These are phyloP conservation scores for Amylocystis lapponica DNA, from an alignment of 768 basidiomycete species.

Conservation along the genomic window DNA sequence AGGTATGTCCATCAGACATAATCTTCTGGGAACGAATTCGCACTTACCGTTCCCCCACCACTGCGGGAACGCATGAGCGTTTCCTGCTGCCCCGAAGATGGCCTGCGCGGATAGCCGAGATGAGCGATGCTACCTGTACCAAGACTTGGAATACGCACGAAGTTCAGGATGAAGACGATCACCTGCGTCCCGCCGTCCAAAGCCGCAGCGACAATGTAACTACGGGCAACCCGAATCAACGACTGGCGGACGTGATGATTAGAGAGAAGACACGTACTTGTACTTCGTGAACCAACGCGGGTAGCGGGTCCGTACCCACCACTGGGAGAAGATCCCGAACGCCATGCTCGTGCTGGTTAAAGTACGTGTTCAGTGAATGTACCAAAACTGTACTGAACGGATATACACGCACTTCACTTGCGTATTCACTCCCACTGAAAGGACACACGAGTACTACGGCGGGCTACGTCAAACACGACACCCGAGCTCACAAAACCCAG, in stretches of 20 bases:
- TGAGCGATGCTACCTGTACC: slow-evolving; percentile 4
- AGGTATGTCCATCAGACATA: neutral
- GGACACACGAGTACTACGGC: slow-evolving; percentile 32
- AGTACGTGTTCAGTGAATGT: neutral
- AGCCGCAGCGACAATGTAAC: slow-evolving; percentile 36
- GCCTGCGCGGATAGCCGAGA: slow-evolving; percentile 21
- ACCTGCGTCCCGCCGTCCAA: slow-evolving; percentile 35
- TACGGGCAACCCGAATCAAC: slow-evolving; percentile 4
- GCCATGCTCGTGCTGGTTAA: slow-evolving; percentile 30
- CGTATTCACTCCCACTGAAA: slow-evolving; percentile 53
- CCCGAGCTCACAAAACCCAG: too few species aligned
- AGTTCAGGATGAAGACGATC: slow-evolving; percentile 31
- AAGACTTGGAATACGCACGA: slow-evolving; percentile 21
- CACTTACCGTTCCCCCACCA: slow-evolving; percentile 23
- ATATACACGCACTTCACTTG: slow-evolving; percentile 30
- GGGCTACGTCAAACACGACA: too few species aligned
- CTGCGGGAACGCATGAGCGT: slow-evolving; percentile 19
- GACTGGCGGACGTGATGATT: neutral
- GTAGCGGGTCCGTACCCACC: slow-evolving; percentile 33
- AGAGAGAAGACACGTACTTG: neutral
- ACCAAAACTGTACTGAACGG: neutral
- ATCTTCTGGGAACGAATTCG: too few species aligned
- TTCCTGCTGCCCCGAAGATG: slow-evolving; percentile 23
- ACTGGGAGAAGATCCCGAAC: slow-evolving; percentile 42
- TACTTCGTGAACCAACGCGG: slow-evolving; percentile 31